phyloP scores from a whole-genome alignment of 1,284 basidiomycete genomes.

The Agaricales sp. region DNA sequence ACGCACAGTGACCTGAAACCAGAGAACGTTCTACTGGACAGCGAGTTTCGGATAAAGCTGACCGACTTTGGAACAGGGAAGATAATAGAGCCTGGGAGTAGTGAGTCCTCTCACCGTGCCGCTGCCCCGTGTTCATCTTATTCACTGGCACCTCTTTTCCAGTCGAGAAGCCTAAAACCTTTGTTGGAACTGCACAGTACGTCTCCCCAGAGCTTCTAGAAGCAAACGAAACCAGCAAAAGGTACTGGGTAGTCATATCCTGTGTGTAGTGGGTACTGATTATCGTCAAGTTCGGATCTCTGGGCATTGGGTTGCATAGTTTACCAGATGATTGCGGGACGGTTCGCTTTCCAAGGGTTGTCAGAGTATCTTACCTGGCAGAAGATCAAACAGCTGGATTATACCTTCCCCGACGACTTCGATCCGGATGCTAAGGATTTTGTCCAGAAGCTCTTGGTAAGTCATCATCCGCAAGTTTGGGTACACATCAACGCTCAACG shows the following conservation, averaged over 20 bases:
- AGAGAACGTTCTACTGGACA: constrained; percentile 86
- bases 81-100: constrained; percentile 54
- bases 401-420: constrained; percentile 64
- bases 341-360: constrained; percentile 83
- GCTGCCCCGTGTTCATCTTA: constrained; percentile 11
- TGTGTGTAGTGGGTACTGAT: constrained; percentile 11
- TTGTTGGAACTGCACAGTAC: constrained; percentile 96
- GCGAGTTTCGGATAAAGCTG: constrained; percentile 81
- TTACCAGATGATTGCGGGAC: constrained; percentile 93
- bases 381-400: constrained; percentile 68
- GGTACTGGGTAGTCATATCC: constrained; percentile 29
- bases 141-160: too few species aligned
- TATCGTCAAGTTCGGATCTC: constrained; percentile 71
- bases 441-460: constrained; percentile 52
- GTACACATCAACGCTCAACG: constrained; percentile 4
- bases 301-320: constrained; percentile 97
- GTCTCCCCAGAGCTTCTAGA: constrained; percentile 88
- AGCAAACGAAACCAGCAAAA: constrained; percentile 62
- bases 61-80: constrained; percentile 98
- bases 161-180: constrained; percentile 63
- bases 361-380: constrained; percentile 80
- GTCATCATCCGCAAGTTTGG: constrained; percentile 13
- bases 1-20: constrained; percentile 73
- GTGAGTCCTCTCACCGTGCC: constrained; percentile 6
- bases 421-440: constrained; percentile 62